Conservation (phyloP, 768 basidiomycete species). For the Lyophyllum decastes region DNA sequence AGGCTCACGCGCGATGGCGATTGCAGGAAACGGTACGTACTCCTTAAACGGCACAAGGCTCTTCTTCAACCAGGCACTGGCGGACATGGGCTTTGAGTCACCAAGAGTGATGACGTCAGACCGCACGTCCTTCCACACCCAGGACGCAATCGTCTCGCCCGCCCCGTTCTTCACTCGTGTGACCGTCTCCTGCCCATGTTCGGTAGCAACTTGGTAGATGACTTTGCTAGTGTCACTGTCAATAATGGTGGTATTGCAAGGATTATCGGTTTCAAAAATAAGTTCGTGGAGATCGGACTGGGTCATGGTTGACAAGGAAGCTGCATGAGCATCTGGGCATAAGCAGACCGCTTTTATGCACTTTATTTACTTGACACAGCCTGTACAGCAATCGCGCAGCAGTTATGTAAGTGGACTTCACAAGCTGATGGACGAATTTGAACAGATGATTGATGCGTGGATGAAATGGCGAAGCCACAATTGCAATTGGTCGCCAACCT, state of each 20-base stretch:
- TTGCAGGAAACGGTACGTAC: conserved; percentile 22
- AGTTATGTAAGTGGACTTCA: too few species aligned
- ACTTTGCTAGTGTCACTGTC: conserved; percentile 29
- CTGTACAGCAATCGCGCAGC: too few species aligned
- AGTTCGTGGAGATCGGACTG: conserved; percentile 26
- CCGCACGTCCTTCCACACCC: conserved; percentile 39
- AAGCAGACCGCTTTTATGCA: background rate
- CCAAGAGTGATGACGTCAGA: conserved; percentile 40
- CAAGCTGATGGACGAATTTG: too few species aligned
- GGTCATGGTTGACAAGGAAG: conserved; percentile 8
- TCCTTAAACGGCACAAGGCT: conserved; percentile 40
- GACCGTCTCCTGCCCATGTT: conserved; percentile 27
- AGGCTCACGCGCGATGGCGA: background rate
- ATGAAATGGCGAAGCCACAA: too few species aligned
- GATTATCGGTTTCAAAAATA: conserved; percentile 40
- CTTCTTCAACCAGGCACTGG: conserved; percentile 40
- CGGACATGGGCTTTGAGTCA: conserved; percentile 26
- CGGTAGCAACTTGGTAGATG: conserved; percentile 38
- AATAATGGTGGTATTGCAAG: conserved; percentile 39
- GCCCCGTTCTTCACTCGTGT: conserved; percentile 33
- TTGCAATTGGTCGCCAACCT: too few species aligned
- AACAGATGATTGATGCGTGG: too few species aligned
- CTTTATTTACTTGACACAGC: too few species aligned
- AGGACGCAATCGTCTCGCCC: conserved; percentile 35
- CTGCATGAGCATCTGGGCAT: background rate